These are phyloP conservation scores for Rhizopus arrhizus DNA, from an alignment of 371 early-diverging fungal species.

Conservation along the genomic window DNA sequence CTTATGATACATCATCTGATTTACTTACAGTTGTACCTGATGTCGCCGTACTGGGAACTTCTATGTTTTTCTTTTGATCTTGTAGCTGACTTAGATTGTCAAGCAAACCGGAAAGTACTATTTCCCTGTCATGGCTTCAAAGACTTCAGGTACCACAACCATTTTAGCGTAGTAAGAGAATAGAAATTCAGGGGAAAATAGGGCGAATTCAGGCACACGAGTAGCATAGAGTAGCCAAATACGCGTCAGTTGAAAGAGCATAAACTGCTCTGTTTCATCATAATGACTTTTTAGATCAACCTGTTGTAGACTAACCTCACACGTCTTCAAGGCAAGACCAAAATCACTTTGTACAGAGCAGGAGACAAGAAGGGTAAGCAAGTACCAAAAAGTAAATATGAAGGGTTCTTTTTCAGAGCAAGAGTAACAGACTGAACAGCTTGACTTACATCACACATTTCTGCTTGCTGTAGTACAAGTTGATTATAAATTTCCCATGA, in stretches of 20 bases:
- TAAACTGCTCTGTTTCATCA: conserved; percentile 58
- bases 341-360: conserved; percentile 47
- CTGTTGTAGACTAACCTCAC: conserved; percentile 74
- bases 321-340: conserved; percentile 68
- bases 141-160: conserved; percentile 32
- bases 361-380: conserved; percentile 77
- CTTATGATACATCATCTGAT: conserved; percentile 21
- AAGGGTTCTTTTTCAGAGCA: conserved; percentile 63
- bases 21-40: neutral
- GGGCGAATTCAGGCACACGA: conserved; percentile 55
- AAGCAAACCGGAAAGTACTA: conserved; percentile 35
- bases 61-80: conserved; percentile 6
- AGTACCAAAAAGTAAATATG: conserved; percentile 82
- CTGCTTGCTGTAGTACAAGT: conserved; percentile 79
- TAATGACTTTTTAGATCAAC: conserved; percentile 14
- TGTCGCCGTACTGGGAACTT: conserved; percentile 19
- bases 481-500: conserved; percentile 73
- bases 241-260: conserved; percentile 65
- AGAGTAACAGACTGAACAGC: conserved; percentile 68
- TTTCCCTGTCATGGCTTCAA: conserved; percentile 18
- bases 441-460: conserved; percentile 75
- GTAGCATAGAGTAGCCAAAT: conserved; percentile 51
- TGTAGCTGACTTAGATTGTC: conserved; percentile 32
- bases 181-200: conserved; percentile 57
- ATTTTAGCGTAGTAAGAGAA: conserved; percentile 67